Evolutionary conservation across 1,284 basidiomycete species (phyloP), one percentile per base, ranked within the genome.

Genomic region (Thelephora terrestris): DNA sequence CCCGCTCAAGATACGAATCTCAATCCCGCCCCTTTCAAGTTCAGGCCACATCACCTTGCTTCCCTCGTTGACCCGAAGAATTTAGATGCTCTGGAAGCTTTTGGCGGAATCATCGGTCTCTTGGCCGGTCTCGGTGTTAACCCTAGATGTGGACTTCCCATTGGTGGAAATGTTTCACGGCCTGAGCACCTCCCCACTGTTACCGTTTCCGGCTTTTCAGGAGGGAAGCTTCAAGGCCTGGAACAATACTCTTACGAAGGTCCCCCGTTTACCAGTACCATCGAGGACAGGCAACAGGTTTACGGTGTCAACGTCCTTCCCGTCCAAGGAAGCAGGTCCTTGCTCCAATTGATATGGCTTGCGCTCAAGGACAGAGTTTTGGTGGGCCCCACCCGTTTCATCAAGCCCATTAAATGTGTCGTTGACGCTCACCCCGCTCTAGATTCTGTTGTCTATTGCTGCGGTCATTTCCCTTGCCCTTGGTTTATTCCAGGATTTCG

Each of bases 351-450:
- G 37, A 97, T 97, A 91, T 96, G 88, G 88, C 68, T 88, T 32
- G 94, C 95, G 2, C 71, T 97, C 61, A 91, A 95, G 68, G 95
- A 98, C 69, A 97, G 94, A 71, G 90, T 97, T 56, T 69, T 97
- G 66, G 88, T 89, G 55, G 57, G 85, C 69, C 16, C 16, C 32
- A 42, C 39, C 45, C 45, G 17, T 29, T 43, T 35, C 7, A 38
- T n/a, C n/a, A 17, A 7, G 39, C 20, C 10, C 35, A 32, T 5
- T 32, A 24, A n/a, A 35, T 16, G 43, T 23, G 50, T 45, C 36
- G 43, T 25, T 35, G 6, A 34, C 20, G 35, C 42, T 38, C 17
- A 18, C 40, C 24, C 43, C 4, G 7, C 20, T 51, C 32, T 61
- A 92, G 86, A 81, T 97, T 55, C 68, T 99, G 47, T 76, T 99